Conservation (phyloP, 352 stramenopile species). For the Hyaloperonospora arabidopsidis region DNA sequence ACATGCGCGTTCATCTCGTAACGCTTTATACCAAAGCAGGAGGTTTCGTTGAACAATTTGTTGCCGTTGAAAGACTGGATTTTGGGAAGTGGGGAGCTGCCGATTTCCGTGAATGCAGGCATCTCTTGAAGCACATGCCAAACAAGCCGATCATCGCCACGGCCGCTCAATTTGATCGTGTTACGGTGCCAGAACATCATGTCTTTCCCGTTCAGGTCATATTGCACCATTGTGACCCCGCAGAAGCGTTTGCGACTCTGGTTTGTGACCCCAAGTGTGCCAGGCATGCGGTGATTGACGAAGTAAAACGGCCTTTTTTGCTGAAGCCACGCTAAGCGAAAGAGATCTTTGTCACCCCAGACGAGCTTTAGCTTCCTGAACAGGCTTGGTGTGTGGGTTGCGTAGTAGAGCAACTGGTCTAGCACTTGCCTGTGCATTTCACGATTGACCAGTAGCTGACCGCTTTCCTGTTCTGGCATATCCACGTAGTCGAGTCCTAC, state of each 20-base stretch:
- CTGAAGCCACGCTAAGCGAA: conserved; percentile 45
- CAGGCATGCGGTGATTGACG: conserved; percentile 31
- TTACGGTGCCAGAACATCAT: conserved; percentile 52
- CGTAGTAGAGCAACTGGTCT: conserved; percentile 44
- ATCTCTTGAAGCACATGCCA: conserved; percentile 49
- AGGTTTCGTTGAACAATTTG: conserved; percentile 57
- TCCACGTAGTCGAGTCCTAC: conserved; percentile 35
- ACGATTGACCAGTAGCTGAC: conserved; percentile 40
- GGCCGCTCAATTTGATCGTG: conserved; percentile 53
- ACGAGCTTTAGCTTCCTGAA: conserved; percentile 43
- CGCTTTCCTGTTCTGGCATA: conserved; percentile 49
- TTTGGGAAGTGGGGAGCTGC: conserved; percentile 15
- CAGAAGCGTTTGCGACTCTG: conserved; percentile 30
- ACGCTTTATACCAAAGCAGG: conserved; percentile 59
- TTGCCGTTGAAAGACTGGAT: conserved; percentile 54
- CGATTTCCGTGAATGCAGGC: conserved; percentile 15
- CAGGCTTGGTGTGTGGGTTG: conserved; percentile 34
- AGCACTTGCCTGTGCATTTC: conserved; percentile 25
- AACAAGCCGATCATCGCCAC: conserved; percentile 21
- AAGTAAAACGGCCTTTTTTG: conserved; percentile 28
- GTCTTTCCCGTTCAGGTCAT: conserved; percentile 26
- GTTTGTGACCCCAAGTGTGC: conserved; percentile 39
- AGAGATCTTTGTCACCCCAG: conserved; percentile 54
- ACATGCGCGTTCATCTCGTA: conserved; percentile 25
- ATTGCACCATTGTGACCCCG: conserved; percentile 48